phyloP scores from a whole-genome alignment of 2,329 filamentous ascomycete genomes.

The Tolypocladium cylindrosporum region DNA sequence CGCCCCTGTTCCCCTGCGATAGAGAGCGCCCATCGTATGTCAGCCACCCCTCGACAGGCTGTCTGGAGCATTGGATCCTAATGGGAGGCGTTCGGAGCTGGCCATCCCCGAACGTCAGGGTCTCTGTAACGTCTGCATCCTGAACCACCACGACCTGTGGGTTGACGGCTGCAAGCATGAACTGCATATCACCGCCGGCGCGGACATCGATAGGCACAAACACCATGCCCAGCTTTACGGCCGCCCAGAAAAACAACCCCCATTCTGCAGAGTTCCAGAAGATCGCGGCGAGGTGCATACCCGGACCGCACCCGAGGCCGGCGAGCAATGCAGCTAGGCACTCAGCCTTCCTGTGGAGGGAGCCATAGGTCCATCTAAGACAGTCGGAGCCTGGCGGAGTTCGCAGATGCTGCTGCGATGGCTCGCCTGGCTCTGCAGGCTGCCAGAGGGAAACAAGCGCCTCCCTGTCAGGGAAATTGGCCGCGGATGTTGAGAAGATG shows the following conservation, averaged over 20 bases:
- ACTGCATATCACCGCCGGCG: constrained; percentile 10
- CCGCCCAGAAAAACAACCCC: constrained; percentile 25
- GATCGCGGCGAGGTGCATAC: constrained; percentile 20
- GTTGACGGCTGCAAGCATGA: constrained; percentile 12
- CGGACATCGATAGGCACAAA: constrained; percentile 25
- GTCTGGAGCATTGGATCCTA: constrained; percentile 14
- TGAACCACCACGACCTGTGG: constrained; percentile 23
- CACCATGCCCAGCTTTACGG: constrained; percentile 20
- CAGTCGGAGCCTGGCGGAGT: constrained; percentile 3
- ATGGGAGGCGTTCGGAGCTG: constrained; percentile 3
- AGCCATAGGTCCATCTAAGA: constrained; percentile 20
- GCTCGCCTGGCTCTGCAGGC: constrained; percentile 1
- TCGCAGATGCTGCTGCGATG: not conserved
- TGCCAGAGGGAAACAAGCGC: constrained; percentile 27
- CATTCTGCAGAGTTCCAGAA: constrained; percentile 28
- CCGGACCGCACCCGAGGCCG: constrained; percentile 12
- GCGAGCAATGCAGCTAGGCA: constrained; percentile 13
- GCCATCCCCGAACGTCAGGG: not conserved
- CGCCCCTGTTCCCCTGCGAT: not conserved
- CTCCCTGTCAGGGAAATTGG: constrained; percentile 17
- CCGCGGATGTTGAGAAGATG: constrained; percentile 17
- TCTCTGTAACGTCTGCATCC: constrained; percentile 10
- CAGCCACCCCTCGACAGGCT: constrained; percentile 10
- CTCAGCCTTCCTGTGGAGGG: constrained; percentile 14
- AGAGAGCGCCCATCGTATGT: not conserved